Conservation (phyloP, 768 basidiomycete genomes). For the Cystobasidium tubakii region DNA sequence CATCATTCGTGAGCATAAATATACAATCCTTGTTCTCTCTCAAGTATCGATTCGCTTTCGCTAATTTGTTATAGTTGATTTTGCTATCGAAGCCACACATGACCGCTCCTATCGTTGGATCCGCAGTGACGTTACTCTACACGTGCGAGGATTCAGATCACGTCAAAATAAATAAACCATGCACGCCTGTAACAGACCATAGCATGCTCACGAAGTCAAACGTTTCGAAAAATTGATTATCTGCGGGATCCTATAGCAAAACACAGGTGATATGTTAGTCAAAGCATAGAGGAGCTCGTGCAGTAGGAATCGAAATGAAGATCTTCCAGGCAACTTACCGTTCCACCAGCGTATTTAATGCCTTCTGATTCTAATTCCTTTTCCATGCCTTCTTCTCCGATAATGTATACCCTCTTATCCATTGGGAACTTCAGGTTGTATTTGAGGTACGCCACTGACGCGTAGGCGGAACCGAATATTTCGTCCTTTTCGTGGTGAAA, state of each 20-base stretch:
- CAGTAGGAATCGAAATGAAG: background rate
- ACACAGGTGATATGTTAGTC: background rate
- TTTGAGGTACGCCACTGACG: constrained; percentile 75
- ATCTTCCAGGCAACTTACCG: constrained; percentile 53
- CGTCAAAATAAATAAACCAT: no score
- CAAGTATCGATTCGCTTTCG: constrained; percentile 85
- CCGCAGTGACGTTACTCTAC: constrained; percentile 52
- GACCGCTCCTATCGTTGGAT: constrained; percentile 79
- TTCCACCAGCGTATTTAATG: constrained; percentile 71
- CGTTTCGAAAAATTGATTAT: constrained; percentile 71
- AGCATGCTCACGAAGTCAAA: constrained; percentile 54
- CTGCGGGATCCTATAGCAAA: constrained; percentile 67
- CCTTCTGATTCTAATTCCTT: constrained; percentile 88
- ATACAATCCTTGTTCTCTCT: constrained; percentile 57
- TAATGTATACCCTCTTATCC: constrained; percentile 89
- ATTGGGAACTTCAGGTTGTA: constrained; percentile 81
- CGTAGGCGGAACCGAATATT: constrained; percentile 91
- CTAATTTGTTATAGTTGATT: constrained; percentile 89
- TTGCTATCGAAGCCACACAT: constrained; percentile 79
- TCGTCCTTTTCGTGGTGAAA: constrained; percentile 72
- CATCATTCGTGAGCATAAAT: constrained; percentile 82
- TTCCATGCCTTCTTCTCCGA: constrained; percentile 84
- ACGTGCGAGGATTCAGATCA: no score
- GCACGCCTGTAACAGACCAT: no score
- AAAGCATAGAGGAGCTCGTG: background rate